These are phyloP conservation scores for Sclerotinia sclerotiorum DNA, from an alignment of 2,329 filamentous ascomycete species.

Conservation along the genomic window DNA sequence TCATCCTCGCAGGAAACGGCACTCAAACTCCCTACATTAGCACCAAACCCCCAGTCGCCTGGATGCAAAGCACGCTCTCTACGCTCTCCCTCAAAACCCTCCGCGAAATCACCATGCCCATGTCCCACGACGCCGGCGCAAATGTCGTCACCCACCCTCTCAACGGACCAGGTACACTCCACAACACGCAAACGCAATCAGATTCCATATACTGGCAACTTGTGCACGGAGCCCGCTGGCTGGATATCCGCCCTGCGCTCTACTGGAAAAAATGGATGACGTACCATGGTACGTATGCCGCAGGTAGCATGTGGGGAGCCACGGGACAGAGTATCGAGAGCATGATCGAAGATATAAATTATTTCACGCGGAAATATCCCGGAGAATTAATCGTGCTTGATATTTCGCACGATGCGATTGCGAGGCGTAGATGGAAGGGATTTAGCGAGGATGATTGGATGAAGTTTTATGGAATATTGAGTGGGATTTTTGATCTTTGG, in stretches of 20 bases:
- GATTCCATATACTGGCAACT: constrained; percentile 29
- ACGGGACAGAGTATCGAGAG: constrained; percentile 27
- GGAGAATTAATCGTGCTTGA: constrained; percentile 36
- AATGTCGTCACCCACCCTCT: constrained; percentile 24
- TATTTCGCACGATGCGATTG: constrained; percentile 30
- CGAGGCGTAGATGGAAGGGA: background rate
- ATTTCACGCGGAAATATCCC: constrained; percentile 30
- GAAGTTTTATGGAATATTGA: constrained; percentile 25
- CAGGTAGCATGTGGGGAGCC: constrained; percentile 12
- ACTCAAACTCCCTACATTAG: constrained; percentile 25
- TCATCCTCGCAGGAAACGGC: constrained; percentile 31
- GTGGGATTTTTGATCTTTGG: constrained; percentile 31
- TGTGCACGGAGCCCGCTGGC: constrained; percentile 27
- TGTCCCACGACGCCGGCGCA: constrained; percentile 30
- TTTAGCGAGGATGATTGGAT: constrained; percentile 26
- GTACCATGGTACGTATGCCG: constrained; percentile 22
- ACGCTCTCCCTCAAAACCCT: constrained; percentile 28
- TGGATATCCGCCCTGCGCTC: constrained; percentile 32
- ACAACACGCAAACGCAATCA: constrained; percentile 32
- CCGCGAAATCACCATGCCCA: constrained; percentile 31
- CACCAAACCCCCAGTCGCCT: constrained; percentile 27
- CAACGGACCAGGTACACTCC: constrained; percentile 25
- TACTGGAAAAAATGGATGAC: constrained; percentile 26
- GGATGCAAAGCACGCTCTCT: constrained; percentile 33
- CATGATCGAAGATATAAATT: constrained; percentile 32